Conservation (phyloP, 495 filamentous ascomycete genomes). For the Aspergillus incahuasiensis region DNA sequence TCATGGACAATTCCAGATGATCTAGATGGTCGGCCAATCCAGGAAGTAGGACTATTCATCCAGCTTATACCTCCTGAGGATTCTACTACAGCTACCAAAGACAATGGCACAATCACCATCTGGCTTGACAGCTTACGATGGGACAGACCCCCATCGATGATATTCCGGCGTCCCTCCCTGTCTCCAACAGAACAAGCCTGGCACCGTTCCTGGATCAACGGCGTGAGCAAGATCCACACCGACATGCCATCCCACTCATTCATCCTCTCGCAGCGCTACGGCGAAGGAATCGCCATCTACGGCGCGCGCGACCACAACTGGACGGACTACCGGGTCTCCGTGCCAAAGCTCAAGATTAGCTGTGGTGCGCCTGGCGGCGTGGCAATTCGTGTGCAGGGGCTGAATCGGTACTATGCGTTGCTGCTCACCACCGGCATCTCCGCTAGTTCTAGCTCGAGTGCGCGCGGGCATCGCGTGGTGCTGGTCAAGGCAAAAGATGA, state of each 20-base stretch:
- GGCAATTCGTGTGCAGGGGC: neutral
- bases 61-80: no score
- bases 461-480: neutral
- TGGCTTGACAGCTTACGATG: neutral
- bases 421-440: neutral
- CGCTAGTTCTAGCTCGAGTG: no score
- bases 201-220: neutral
- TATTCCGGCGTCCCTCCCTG: neutral
- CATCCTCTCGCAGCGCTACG: neutral
- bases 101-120: neutral
- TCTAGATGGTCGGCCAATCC: neutral
- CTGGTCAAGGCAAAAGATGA: neutral
- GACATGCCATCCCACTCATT: neutral
- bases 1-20: neutral
- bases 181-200: neutral
- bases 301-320: neutral
- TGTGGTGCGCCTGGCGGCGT: neutral
- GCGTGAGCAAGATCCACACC: neutral
- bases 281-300: neutral
- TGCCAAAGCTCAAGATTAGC: neutral
- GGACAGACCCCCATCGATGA: neutral
- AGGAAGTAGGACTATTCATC: neutral
- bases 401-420: neutral
- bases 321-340: neutral
- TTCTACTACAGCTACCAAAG: neutral